Conservation (phyloP, 177 flowering plant genomes). For the Vitis hybrid region DNA sequence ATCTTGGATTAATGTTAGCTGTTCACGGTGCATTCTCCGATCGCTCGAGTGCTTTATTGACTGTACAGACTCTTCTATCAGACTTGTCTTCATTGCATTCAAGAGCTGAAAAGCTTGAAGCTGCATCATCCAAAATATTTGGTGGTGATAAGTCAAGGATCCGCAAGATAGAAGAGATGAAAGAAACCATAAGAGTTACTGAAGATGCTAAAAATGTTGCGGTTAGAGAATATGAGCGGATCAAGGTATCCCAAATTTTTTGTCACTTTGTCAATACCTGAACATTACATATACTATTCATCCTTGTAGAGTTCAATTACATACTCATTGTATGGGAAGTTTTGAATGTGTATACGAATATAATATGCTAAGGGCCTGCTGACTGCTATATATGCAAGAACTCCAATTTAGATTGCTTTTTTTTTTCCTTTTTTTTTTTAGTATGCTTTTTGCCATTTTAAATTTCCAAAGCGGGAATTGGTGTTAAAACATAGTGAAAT, state of each 20-base stretch:
- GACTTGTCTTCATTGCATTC: conserved; percentile 74
- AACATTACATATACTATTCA: no score
- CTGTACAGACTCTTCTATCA: conserved; percentile 86
- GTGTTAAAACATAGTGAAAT: no score
- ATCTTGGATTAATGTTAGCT: conserved; percentile 88
- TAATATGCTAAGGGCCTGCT: no score
- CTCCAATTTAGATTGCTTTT: no score
- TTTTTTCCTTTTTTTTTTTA: no score
- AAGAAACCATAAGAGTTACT: conserved; percentile 67
- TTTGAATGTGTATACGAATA: no score
- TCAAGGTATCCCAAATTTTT: conserved; percentile 59
- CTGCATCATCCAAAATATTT: conserved; percentile 85
- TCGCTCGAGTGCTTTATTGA: conserved; percentile 85
- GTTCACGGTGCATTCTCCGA: conserved; percentile 86
- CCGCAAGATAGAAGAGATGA: conserved; percentile 75
- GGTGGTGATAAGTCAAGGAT: conserved; percentile 88
- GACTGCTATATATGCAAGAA: no score
- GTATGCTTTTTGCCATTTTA: no score
- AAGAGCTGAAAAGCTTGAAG: conserved; percentile 79
- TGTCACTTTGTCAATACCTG: background rate
- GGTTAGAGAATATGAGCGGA: conserved; percentile 76
- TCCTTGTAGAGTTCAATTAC: no score
- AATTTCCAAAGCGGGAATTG: no score
- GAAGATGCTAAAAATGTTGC: conserved; percentile 89
- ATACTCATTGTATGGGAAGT: no score